phyloP scores from a whole-genome alignment of 257 asterid species.

The Nicotiana obtusifolia region DNA sequence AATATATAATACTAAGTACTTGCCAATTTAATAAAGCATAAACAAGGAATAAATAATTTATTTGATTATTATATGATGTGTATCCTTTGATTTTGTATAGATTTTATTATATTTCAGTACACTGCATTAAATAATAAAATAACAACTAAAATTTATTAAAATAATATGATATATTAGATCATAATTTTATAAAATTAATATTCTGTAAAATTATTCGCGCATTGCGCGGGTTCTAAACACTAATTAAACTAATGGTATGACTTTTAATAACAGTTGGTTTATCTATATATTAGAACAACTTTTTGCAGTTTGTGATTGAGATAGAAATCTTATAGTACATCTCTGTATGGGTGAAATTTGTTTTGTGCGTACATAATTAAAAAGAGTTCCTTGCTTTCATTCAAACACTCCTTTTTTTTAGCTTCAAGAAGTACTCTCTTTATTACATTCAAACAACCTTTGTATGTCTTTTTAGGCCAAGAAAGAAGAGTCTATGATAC shows the following conservation, averaged over 20 bases:
- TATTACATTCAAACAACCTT: slow-evolving; percentile 39
- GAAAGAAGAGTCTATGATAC: slow-evolving; percentile 30
- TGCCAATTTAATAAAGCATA: too few species aligned
- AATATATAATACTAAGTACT: too few species aligned
- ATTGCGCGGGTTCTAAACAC: too few species aligned
- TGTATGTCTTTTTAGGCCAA: slow-evolving; percentile 67
- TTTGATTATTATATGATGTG: too few species aligned
- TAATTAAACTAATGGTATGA: background rate
- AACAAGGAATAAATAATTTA: too few species aligned
- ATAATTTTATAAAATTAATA: too few species aligned
- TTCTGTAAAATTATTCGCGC: too few species aligned
- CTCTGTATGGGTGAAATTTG: background rate
- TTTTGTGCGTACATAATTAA: background rate
- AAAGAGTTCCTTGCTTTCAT: slow-evolving; percentile 24
- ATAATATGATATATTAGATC: too few species aligned
- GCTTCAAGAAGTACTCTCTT: slow-evolving; percentile 17
- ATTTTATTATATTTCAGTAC: too few species aligned
- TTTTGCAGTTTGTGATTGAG: background rate
- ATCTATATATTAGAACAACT: background rate
- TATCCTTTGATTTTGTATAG: too few species aligned
- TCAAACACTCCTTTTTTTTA: slow-evolving; percentile 51
- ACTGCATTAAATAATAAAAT: too few species aligned
- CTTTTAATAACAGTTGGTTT: background rate
- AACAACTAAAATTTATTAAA: too few species aligned
- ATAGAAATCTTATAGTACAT: background rate